These are phyloP conservation scores for Craterostigma plantagineum DNA, from an alignment of 257 asterid genomes.

Conservation along the genomic window DNA sequence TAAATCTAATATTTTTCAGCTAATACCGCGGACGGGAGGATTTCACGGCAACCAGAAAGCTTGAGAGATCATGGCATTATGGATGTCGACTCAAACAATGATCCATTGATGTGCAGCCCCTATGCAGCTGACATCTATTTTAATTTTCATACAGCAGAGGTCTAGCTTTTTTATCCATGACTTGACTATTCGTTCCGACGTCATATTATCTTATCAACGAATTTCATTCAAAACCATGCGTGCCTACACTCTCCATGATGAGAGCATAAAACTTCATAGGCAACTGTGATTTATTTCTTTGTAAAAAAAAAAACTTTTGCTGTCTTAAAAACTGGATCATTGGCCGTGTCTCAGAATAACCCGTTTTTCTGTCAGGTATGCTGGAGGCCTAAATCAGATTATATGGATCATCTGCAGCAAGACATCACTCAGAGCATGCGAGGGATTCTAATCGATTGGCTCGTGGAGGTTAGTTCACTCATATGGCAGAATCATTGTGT, in stretches of 20 bases:
- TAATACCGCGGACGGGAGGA: slow-evolving; percentile 26
- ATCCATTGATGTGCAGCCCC: slow-evolving; percentile 81
- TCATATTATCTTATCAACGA: not conserved
- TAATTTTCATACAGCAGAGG: slow-evolving; percentile 57
- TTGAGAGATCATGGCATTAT: slow-evolving; percentile 27
- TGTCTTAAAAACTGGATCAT: no score
- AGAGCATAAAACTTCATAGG: no score
- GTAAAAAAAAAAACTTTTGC: no score
- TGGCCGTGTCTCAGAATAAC: no score
- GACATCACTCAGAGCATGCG: slow-evolving; percentile 75
- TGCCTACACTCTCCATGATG: not conserved
- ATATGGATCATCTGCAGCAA: slow-evolving; percentile 69
- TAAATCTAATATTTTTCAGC: slow-evolving; percentile 10
- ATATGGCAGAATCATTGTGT: no score
- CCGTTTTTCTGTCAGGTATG: slow-evolving; percentile 23
- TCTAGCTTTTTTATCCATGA: slow-evolving; percentile 11
- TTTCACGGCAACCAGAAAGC: slow-evolving; percentile 18
- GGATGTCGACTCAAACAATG: slow-evolving; percentile 63
- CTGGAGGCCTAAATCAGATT: slow-evolving; percentile 49
- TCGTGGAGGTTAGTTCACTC: slow-evolving; percentile 49
- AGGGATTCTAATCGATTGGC: slow-evolving; percentile 85
- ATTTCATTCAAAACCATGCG: not conserved
- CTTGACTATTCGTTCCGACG: slow-evolving; percentile 2
- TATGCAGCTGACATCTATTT: slow-evolving; percentile 80
- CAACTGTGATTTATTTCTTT: not conserved